Evolutionary conservation across 176 grass and related monocot genomes (phyloP), one percentile per base, ranked within the genome.

Genomic region (Phoenix roebelenii): DNA sequence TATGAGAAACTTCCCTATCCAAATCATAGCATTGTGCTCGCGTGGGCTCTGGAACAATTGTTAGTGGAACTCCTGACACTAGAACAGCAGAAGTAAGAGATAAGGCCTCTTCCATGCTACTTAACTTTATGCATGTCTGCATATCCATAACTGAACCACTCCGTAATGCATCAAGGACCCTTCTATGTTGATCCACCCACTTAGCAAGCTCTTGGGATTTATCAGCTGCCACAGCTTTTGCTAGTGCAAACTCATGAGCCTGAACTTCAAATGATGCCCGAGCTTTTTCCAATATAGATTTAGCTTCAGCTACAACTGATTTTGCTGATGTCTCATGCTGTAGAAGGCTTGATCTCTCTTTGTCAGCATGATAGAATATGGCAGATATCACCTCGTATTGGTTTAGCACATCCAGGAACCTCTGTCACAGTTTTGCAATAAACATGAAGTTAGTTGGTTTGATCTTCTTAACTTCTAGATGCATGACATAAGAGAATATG

Each of bases 1-100:
- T 26, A 67, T 81, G 78, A 72, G 80, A 84, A 74, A 96, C 70
- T 74, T 96, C 91, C 68, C 68, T 90, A 58, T 96, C 91, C 74
- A 96, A 72, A 68, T 96, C 91, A 82, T 71, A 78, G 70, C 91
- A 96, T 4, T 84, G 86, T 22, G 78, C 80, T 71, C 77, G 85
- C 53, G 86, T 87, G 61, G 91, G 91, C 66, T 96, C 91, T 71
- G 91, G 91, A 57, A 96, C 83, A 62, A 96, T 77, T 72, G 91
- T 84, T 75, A 96, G 83, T 61, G 91, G 91, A 48, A 96, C 86
- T 62, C 80, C 86, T 71, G 91, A 96, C 28, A 72, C 61, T 68
- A 77, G 61, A 59, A 90, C 91, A 64, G 91, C 70, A 55, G 83
- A 90, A 74, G 68, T 77, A 85, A 96, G 83, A 74, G 85, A 89